phyloP scores from a whole-genome alignment of 1,284 basidiomycete genomes.

The Cryptococcus maquisensis region DNA sequence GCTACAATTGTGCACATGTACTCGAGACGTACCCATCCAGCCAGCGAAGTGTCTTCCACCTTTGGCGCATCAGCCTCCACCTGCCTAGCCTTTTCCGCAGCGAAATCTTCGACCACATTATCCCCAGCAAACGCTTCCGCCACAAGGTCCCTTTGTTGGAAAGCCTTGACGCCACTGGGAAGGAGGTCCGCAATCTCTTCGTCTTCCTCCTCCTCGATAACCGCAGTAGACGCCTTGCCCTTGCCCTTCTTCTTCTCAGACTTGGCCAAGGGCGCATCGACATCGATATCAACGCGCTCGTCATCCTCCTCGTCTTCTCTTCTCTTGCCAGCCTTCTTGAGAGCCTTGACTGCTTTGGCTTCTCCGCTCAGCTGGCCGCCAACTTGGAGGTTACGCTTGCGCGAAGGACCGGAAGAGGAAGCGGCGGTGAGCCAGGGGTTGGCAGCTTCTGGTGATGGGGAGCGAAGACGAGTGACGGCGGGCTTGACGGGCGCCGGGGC shows the following conservation, averaged over 20 bases:
- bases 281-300: constrained; percentile 68
- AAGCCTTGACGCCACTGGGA: constrained; percentile 34
- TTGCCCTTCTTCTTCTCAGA: constrained; percentile 4
- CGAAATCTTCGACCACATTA: constrained; percentile 81
- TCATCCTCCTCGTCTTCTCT: constrained; percentile 61
- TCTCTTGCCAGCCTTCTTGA: constrained; percentile 63
- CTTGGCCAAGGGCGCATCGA: constrained; percentile 40
- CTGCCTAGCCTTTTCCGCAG: constrained; percentile 71
- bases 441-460: constrained; percentile 9
- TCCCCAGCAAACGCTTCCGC: constrained; percentile 94
- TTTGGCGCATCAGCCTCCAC: constrained; percentile 78
- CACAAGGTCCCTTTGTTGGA: constrained; percentile 71
- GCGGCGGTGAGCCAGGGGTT: constrained; percentile 70
- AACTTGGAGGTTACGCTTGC: constrained; percentile 61
- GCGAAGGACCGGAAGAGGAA: constrained; percentile 49
- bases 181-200: constrained; percentile 51
- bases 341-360: constrained; percentile 64
- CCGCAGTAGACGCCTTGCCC: constrained; percentile 11
- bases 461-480: constrained; percentile 1
- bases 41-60: constrained; percentile 81
- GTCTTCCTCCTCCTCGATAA: constrained; percentile 55
- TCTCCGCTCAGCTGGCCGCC: constrained; percentile 56
- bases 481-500: constrained; percentile 6
- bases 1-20: not conserved
- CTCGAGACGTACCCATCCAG: constrained; percentile 87